Conservation (phyloP, 495 filamentous ascomycete genomes). For the Bacidia gigantensis region DNA sequence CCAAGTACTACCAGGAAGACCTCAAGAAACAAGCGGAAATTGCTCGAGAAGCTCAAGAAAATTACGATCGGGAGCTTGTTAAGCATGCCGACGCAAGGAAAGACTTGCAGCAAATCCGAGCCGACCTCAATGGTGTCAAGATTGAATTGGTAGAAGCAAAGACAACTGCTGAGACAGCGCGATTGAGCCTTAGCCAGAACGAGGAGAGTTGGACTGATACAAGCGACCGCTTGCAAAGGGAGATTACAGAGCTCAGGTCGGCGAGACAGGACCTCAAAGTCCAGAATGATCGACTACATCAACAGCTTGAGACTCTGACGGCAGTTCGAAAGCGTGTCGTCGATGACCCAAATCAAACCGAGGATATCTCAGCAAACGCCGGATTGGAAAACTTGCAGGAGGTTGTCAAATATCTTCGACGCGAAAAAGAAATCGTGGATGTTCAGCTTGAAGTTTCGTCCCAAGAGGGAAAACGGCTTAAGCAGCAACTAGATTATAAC, state of each 20-base stretch:
- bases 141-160: conserved; percentile 56
- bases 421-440: conserved; percentile 94
- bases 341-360: conserved; percentile 32
- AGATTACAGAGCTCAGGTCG: conserved; percentile 61
- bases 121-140: conserved; percentile 67
- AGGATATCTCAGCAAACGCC: conserved; percentile 26
- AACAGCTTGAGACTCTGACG: conserved; percentile 72
- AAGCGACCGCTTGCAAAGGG: conserved; percentile 64
- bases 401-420: conserved; percentile 77
- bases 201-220: conserved; percentile 80
- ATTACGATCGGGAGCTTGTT: conserved; percentile 85
- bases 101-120: conserved; percentile 59
- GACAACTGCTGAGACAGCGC: conserved; percentile 69
- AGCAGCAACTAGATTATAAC: conserved; percentile 78
- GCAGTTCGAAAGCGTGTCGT: conserved; percentile 50
- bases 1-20: conserved; percentile 76
- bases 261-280: conserved; percentile 66
- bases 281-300: conserved; percentile 78
- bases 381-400: conserved; percentile 67
- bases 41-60: conserved; percentile 79
- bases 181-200: conserved; percentile 58
- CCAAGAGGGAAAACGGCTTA: conserved; percentile 72
- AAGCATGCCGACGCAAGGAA: conserved; percentile 91
- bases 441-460: conserved; percentile 80
- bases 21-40: conserved; percentile 88